A percentile compares a stretch with the other conserved stretches of the same genome.
Conservation (phyloP, 306 rosid species). For the Quercus berberidifolia region DNA sequence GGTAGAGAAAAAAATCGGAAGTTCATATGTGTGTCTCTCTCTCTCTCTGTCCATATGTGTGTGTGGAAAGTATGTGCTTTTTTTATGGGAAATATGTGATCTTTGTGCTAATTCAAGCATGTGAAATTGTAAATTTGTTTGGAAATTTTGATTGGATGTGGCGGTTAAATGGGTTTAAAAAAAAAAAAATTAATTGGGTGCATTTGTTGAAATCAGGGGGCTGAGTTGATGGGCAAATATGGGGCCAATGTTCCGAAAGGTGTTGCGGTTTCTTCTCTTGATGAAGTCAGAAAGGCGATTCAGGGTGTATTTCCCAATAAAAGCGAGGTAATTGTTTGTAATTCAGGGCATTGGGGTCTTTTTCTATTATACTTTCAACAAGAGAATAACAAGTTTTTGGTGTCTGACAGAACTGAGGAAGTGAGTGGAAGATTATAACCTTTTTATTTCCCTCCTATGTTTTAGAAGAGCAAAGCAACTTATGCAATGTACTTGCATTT, state of each 20-base stretch:
- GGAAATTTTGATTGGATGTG: background rate
- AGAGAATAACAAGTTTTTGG: background rate
- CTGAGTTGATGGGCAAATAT: constrained; percentile 84
- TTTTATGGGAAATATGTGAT: background rate
- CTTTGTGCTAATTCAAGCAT: background rate
- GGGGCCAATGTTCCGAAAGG: constrained; percentile 80
- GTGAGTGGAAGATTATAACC: background rate
- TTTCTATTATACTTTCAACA: background rate
- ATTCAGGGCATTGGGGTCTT: background rate
- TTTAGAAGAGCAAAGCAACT: background rate
- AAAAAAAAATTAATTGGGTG: too few species aligned
- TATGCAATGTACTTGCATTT: background rate
- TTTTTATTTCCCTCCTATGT: background rate
- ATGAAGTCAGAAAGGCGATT: constrained; percentile 50
- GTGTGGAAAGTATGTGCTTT: background rate
- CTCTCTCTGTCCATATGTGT: too few species aligned
- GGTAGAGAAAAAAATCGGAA: too few species aligned
- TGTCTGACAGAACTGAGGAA: background rate
- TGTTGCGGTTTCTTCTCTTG: constrained; percentile 34
- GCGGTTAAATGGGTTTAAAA: background rate
- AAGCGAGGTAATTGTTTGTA: constrained; percentile 37
- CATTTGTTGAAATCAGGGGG: constrained; percentile 56
- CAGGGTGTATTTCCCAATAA: constrained; percentile 55
- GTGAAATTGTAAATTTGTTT: background rate
- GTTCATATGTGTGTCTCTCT: too few species aligned